Percentiles rank a stretch among this genome's conserved stretches.
These are phyloP conservation scores for Xanthoparmelia taractica DNA, from an alignment of 495 filamentous ascomycete genomes.

Conservation along the genomic window DNA sequence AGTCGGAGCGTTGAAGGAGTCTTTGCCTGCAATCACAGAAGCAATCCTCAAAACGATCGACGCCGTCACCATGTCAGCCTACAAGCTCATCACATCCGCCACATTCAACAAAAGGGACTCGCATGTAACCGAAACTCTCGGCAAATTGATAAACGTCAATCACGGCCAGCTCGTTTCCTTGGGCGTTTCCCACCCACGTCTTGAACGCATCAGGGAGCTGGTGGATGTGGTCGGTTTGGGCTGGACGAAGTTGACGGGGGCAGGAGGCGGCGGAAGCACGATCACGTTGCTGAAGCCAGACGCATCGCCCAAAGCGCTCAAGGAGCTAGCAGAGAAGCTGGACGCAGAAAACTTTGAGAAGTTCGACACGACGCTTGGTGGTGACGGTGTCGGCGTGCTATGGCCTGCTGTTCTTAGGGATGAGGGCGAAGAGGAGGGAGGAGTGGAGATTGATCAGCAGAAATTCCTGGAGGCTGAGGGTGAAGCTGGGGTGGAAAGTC, in stretches of 20 bases:
- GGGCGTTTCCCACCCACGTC: slow-evolving; percentile 85
- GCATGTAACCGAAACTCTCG: slow-evolving; percentile 57
- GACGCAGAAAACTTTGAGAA: slow-evolving; percentile 68
- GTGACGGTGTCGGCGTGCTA: slow-evolving; percentile 85
- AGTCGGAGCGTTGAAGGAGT: slow-evolving; percentile 60
- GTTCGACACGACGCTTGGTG: slow-evolving; percentile 82
- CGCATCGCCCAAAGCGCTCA: slow-evolving; percentile 42
- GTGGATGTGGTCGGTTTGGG: slow-evolving; percentile 85
- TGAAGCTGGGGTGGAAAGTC: slow-evolving; percentile 44
- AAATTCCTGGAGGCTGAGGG: slow-evolving; percentile 79
- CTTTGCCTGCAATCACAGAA: slow-evolving; percentile 64
- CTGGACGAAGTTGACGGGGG: slow-evolving; percentile 95
- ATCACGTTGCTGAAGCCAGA: slow-evolving; percentile 79
- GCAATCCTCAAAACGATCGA: slow-evolving; percentile 77
- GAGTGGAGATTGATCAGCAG: slow-evolving; percentile 86
- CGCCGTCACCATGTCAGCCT: slow-evolving; percentile 65
- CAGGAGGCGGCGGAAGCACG: slow-evolving; percentile 88
- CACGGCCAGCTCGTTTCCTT: slow-evolving; percentile 82
- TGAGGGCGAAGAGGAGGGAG: slow-evolving; percentile 62
- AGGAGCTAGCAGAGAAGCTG: slow-evolving; percentile 57
- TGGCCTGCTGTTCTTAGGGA: slow-evolving; percentile 82
- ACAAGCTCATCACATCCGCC: slow-evolving; percentile 56
- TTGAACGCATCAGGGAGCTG: slow-evolving; percentile 86
- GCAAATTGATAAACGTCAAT: slow-evolving; percentile 84
- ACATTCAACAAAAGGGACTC: slow-evolving; percentile 53